phyloP scores from a whole-genome alignment of 306 rosid species.

The Cucurbita ficifolia region DNA sequence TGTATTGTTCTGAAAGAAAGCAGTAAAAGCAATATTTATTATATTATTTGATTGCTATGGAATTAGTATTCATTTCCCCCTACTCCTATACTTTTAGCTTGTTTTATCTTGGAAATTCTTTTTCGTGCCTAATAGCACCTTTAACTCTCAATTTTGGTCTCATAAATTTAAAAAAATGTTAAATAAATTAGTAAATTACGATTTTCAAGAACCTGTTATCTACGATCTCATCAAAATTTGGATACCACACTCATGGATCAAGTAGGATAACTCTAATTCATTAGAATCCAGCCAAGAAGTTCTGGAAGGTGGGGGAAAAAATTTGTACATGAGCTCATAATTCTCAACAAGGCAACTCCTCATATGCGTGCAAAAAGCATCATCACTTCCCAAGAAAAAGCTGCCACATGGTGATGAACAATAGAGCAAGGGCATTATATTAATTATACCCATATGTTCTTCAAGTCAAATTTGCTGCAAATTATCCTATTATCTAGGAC shows the following conservation, averaged over 20 bases:
- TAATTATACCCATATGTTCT: neutral
- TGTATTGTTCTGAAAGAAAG: neutral
- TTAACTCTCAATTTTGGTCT: no score
- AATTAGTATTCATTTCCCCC: neutral
- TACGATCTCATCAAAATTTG: neutral
- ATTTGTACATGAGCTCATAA: neutral
- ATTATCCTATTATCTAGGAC: neutral
- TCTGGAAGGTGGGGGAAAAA: neutral
- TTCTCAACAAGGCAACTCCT: neutral
- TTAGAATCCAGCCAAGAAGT: neutral
- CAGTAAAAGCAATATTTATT: constrained; percentile 1
- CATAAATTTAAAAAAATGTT: no score
- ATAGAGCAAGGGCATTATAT: neutral
- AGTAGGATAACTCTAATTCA: neutral
- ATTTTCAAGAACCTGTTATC: no score
- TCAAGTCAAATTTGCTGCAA: neutral
- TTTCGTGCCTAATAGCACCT: no score
- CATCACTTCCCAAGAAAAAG: neutral
- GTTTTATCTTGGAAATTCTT: neutral
- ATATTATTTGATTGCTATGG: neutral
- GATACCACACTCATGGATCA: neutral
- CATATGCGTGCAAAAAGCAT: neutral
- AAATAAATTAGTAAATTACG: no score
- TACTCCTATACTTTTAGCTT: neutral
- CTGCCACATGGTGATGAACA: neutral